Evolutionary conservation across 768 basidiomycete genomes (phyloP).

Genomic region (Termitomyces heimii): DNA sequence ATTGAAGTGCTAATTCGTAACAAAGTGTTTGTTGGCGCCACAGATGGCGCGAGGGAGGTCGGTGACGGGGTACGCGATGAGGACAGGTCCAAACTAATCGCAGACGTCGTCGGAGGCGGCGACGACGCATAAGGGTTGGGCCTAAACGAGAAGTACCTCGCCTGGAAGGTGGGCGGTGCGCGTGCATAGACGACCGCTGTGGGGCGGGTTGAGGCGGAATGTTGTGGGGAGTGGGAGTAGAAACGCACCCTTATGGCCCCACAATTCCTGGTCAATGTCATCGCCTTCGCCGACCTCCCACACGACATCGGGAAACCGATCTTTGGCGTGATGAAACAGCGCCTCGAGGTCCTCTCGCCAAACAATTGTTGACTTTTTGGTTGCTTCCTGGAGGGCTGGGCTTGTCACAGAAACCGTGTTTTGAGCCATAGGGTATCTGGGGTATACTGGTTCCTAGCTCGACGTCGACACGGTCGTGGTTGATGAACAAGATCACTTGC

Average conservation of each 20-base stretch:
- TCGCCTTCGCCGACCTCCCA: slow-evolving; percentile 66
- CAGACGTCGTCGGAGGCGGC: slow-evolving; percentile 52
- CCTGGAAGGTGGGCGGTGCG: slow-evolving; percentile 88
- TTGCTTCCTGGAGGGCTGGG: slow-evolving; percentile 59
- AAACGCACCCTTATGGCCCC: slow-evolving; percentile 89
- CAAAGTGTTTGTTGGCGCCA: slow-evolving; percentile 33
- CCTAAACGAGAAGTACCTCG: slow-evolving; percentile 78
- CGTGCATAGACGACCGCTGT: slow-evolving; percentile 88
- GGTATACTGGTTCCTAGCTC: slow-evolving; percentile 10
- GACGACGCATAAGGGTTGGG: slow-evolving; percentile 43
- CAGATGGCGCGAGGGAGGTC: slow-evolving; percentile 41
- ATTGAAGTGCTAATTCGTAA: slow-evolving; percentile 63
- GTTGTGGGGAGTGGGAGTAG: not conserved
- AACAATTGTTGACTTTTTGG: slow-evolving; percentile 54
- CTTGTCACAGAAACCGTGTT: slow-evolving; percentile 7
- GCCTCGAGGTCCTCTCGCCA: slow-evolving; percentile 82
- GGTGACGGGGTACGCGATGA: slow-evolving; percentile 27
- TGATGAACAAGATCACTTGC: slow-evolving; percentile 7
- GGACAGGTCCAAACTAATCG: slow-evolving; percentile 50
- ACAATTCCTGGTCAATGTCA: slow-evolving; percentile 58
- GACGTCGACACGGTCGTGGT: slow-evolving; percentile 8
- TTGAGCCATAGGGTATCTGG: slow-evolving; percentile 16
- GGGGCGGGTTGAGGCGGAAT: not conserved
- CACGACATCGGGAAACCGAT: slow-evolving; percentile 94
- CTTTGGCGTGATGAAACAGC: slow-evolving; percentile 80